Conservation (phyloP, 2,329 filamentous ascomycete species). For the Colletotrichum noveboracense region DNA sequence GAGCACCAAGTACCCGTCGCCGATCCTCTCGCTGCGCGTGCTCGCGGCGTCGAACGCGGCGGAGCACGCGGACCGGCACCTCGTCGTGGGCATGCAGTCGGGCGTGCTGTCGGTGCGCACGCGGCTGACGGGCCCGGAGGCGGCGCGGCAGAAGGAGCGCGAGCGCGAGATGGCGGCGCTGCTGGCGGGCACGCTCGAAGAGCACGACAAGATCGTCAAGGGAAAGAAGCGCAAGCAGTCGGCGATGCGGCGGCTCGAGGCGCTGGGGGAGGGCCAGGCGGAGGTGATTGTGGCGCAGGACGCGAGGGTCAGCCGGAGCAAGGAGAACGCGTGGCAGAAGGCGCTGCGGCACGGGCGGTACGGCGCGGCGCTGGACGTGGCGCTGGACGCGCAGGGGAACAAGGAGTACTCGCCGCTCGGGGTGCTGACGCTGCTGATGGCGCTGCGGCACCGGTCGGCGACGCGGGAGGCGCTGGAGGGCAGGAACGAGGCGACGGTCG, state of each 20-base stretch:
- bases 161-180: conserved; percentile 87
- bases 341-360: conserved; percentile 82
- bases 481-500: conserved; percentile 80
- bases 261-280: conserved; percentile 76
- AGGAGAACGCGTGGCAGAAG: conserved; percentile 78
- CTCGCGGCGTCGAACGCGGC: conserved; percentile 50
- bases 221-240: conserved; percentile 67
- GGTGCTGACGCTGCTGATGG: conserved; percentile 79
- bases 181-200: conserved; percentile 77
- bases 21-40: conserved; percentile 83
- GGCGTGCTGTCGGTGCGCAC: conserved; percentile 92
- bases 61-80: conserved; percentile 73
- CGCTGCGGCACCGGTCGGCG: conserved; percentile 86
- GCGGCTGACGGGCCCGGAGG: conserved; percentile 83
- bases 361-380: conserved; percentile 77
- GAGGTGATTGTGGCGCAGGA: conserved; percentile 89
- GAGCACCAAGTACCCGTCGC: conserved; percentile 90
- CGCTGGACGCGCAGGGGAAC: conserved; percentile 58
- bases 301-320: conserved; percentile 60
- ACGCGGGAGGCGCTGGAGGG: conserved; percentile 80
- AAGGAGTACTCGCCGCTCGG: conserved; percentile 59
- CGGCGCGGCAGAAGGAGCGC: conserved; percentile 75
- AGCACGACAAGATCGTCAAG: conserved; percentile 74
- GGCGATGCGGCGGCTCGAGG: conserved; percentile 68
- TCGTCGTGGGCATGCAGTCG: conserved; percentile 93